These are phyloP conservation scores for Pythium periplocum DNA, from an alignment of 352 stramenopile genomes.

Conservation along the genomic window DNA sequence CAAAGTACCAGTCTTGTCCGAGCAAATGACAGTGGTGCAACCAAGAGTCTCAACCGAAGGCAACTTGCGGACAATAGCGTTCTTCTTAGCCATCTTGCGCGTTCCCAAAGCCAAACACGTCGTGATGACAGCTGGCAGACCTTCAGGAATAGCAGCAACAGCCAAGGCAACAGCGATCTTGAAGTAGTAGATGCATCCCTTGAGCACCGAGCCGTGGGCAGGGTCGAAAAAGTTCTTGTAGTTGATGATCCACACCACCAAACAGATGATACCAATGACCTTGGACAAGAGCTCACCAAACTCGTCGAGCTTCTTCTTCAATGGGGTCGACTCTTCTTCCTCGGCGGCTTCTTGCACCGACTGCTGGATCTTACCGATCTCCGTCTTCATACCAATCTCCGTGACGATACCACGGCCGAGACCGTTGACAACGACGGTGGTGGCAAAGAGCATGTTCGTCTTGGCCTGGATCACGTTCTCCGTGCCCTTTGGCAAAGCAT, in stretches of 20 bases:
- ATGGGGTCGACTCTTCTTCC: conserved; percentile 93
- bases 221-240: conserved; percentile 96
- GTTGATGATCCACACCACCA: conserved; percentile 95
- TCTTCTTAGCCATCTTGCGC: conserved; percentile 95
- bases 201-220: conserved; percentile 84
- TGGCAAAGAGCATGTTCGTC: conserved; percentile 96
- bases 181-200: conserved; percentile 98
- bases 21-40: conserved; percentile 94
- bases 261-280: conserved; percentile 97
- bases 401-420: conserved; percentile 92
- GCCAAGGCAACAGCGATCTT: conserved; percentile 98
- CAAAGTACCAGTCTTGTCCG: conserved; percentile 93
- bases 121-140: conserved; percentile 98
- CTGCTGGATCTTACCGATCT: conserved; percentile 98
- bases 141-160: conserved; percentile 98
- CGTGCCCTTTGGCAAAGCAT: conserved; percentile 53
- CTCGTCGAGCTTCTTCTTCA: conserved; percentile 98
- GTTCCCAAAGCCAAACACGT: conserved; percentile 94
- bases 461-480: conserved; percentile 89
- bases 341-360: conserved; percentile 91
- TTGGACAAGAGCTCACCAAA: conserved; percentile 96
- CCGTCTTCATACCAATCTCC: conserved; percentile 95
- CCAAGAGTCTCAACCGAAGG: conserved; percentile 97
- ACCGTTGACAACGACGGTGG: conserved; percentile 97
- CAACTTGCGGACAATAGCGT: conserved; percentile 98